A percentile compares a stretch with the other conserved stretches of the same genome.
phyloP scores from a whole-genome alignment of 257 asterid species.

The Jaltomata sinuosa region DNA sequence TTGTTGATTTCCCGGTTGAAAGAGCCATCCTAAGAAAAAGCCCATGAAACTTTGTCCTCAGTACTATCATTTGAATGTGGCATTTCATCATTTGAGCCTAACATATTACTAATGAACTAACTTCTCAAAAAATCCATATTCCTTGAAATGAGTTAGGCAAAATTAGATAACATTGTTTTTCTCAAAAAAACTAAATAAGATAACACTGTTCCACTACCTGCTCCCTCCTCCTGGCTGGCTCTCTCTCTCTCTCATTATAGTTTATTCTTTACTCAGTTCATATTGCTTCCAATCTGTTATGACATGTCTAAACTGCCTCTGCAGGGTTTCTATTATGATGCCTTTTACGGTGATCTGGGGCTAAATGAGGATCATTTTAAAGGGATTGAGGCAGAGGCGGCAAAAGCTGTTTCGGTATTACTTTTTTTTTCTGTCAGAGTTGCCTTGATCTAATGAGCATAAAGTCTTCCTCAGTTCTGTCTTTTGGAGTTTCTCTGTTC shows the following conservation, averaged over 20 bases:
- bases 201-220: background rate
- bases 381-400: constrained; percentile 70
- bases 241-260: background rate
- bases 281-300: constrained; percentile 1
- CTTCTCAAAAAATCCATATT: background rate
- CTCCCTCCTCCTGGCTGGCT: background rate
- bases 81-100: background rate
- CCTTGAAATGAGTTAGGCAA: background rate
- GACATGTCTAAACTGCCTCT: constrained; percentile 13
- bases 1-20: background rate
- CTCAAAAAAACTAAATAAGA: background rate
- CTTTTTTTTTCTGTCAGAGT: constrained; percentile 4
- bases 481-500: background rate
- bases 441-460: background rate
- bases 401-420: constrained; percentile 71
- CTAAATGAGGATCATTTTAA: constrained; percentile 86
- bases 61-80: background rate
- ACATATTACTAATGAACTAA: background rate
- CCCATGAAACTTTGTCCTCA: background rate
- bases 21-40: background rate
- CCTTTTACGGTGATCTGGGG: constrained; percentile 84
- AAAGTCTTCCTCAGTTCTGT: background rate
- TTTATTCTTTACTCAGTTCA: background rate
- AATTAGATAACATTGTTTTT: background rate
- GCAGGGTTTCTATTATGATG: constrained; percentile 98